Evolutionary conservation across 208 protist species (phyloP), one percentile per base, ranked within the genome.

Genomic region (Kentomonas sorsogonicus): DNA sequence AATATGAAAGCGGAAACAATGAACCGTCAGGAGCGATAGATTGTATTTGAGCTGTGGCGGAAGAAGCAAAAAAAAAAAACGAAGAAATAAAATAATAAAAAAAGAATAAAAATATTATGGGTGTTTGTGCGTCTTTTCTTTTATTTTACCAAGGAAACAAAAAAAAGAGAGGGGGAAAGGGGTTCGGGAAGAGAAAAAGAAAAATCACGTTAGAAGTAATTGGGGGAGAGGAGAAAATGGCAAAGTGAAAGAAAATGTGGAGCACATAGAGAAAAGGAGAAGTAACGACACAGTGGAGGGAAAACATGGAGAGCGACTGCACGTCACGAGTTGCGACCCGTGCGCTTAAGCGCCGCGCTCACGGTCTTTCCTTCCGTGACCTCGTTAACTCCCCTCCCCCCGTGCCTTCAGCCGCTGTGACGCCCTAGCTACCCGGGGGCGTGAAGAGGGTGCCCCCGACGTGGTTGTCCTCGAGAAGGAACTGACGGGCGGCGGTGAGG

Each of bases 371-470:
- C n/a, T n/a, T n/a, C n/a, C n/a, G n/a, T n/a, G n/a, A n/a, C n/a
- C n/a, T n/a, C n/a, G n/a, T n/a, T n/a, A n/a, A n/a, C n/a, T n/a
- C n/a, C n/a, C n/a, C n/a, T n/a, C n/a, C n/a, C n/a, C n/a, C n/a
- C n/a, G n/a, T n/a, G n/a, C n/a, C n/a, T n/a, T n/a, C n/a, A n/a
- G n/a, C n/a, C n/a, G n/a, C n/a, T n/a, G n/a, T n/a, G n/a, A n/a
- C n/a, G n/a, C n/a, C n/a, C 33, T 36, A 15, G 33, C 11, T 11
- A 15, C 11, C 3, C 36, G 34, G 26, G 15, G 63, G 63, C 15
- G 25, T 44, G 60, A 73, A 73, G 13, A 73, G 48, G 0, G 66
- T 73, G 13, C 66, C 66, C 0, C 31, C 44, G 10, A 53, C 47
- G 30, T 67, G 60, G 3, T 29, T 38, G 11, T 48, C 60, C 25